Base-by-base conservation (phyloP, 345 rosid species). In the Rhodomyrtus tomentosa region DNA sequence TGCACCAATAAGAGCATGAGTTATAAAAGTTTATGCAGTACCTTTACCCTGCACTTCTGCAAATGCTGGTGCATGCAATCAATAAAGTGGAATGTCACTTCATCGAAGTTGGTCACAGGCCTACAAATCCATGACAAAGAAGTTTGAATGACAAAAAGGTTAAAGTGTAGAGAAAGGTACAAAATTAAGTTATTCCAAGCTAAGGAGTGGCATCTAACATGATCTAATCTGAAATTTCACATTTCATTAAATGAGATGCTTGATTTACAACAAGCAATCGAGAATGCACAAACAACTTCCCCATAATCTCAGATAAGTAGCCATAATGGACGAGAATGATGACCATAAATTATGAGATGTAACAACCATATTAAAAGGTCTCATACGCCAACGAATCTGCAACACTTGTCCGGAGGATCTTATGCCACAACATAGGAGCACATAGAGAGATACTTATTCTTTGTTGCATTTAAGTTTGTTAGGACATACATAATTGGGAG, bases 81-180 rank as follows among this genome's bases (percentile, higher is more conserved):
- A 55, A 96, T 90, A 59, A 91, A 94, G 92, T 96, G 99, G 88
- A 91, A 95, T 45, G 98, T 92, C 72, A 96, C 89, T 91, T 96
- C 99, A 84, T 96, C 95, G 49, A 91, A 95, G 88, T 93, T 93
- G 58, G 82, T 84, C 53, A 96, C 90, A 1, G 96, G 98, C 91
- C 99, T 96, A 93, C 16, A 45, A 81, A 89, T 59, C 49, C 48
- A 48, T 21, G 62, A 59, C 29, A 22, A 42, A 83, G 42, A 29
- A 68, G 13, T 68, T 68, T 3, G 15, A 62, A 83, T 6, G 3
- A 32, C 6, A 36, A 52, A 16, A 38, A 81, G 51, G 36, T 50
- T 32, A 51, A 50, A 51, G 25, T 29, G 42, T 50, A 45, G 16
- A 81, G 16, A 56, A 81, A 81, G 16, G 24, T n/a, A 10, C 40